These are phyloP conservation scores for Cryphonectria japonica DNA, from an alignment of 2,329 filamentous ascomycete genomes.

Conservation along the genomic window DNA sequence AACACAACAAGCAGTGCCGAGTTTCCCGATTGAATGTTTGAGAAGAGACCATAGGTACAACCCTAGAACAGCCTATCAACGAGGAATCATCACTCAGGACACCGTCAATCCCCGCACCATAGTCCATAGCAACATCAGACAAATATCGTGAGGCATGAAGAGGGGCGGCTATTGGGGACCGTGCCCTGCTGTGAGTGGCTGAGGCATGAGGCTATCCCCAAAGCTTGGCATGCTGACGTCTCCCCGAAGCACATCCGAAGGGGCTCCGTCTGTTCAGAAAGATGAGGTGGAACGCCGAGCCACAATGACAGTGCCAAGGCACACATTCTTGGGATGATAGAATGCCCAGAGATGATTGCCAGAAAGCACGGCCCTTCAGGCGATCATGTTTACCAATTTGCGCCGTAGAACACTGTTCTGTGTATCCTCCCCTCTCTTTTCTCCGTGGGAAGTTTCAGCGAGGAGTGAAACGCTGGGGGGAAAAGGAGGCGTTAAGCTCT, in stretches of 20 bases:
- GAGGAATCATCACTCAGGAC: neutral
- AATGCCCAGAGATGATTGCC: neutral
- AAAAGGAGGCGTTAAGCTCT: neutral
- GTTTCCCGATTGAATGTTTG: neutral
- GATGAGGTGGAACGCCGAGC: conserved; percentile 4
- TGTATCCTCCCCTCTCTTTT: too few relatives aligned
- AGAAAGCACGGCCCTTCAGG: neutral
- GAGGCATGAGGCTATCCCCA: neutral
- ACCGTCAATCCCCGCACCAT: neutral
- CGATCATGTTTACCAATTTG: neutral
- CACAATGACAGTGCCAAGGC: conserved; percentile 8
- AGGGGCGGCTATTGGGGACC: neutral
- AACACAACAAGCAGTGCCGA: neutral
- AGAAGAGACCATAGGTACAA: neutral
- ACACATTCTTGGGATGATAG: neutral
- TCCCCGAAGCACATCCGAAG: neutral
- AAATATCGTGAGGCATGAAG: neutral
- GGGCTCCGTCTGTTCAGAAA: neutral
- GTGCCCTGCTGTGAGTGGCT: neutral
- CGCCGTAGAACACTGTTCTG: neutral
- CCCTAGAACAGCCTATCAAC: neutral
- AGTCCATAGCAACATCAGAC: neutral
- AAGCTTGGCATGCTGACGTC: conserved; percentile 4
- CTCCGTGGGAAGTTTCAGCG: neutral
- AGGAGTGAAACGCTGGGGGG: neutral